Base-by-base conservation (phyloP, 768 basidiomycete species). In the Auriculariales sp. region DNA sequence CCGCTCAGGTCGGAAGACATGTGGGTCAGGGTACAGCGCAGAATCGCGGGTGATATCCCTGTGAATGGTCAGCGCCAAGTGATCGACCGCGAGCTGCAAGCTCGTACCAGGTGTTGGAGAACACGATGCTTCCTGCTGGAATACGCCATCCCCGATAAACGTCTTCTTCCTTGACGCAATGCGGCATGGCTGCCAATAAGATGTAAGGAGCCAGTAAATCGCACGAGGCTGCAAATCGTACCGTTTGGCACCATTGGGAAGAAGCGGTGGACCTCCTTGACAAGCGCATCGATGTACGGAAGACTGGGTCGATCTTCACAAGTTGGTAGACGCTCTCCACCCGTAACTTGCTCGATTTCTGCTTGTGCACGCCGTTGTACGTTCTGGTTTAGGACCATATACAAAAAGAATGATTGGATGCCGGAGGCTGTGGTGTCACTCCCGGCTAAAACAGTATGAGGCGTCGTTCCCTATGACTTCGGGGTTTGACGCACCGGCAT, bases 31-130 rank as follows among this genome's bases (percentile, higher is more conserved):
- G 48, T 64, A 70, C 7, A 55, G 50, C 10, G 35, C 32, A 28
- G 74, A 67, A 56, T 82, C 78, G 55, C 77, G 76, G 4, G 71
- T 64, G 35, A 81, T 66, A 56, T 68, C 68, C 74, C 77, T 62
- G 27, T 46, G 28, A 29, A 47, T 31, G 7, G 49, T 28, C n/a
- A 30, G 14, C 19, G 32, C 32, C 12, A 31, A 29, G 22, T 11
- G 24, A 32, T 25, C 14, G 24, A 53, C n/a, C 24, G 29, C 56
- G n/a, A 53, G 52, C 17, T 10, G 45, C 42, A 15, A 48, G 3
- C 15, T 50, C 56, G 4, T 22, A 61, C 59, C 57, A 54, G 1
- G 61, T 55, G 31, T 58, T 58, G 2, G 56, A 54, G 28, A 61
- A 53, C 4, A 62, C 49, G 7, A 59, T 56, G 6, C 62, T 47